Percentiles rank a stretch among this genome's conserved stretches.
Evolutionary conservation across 148 eudicot species (phyloP).

Genomic region (Limonium bicolor): DNA sequence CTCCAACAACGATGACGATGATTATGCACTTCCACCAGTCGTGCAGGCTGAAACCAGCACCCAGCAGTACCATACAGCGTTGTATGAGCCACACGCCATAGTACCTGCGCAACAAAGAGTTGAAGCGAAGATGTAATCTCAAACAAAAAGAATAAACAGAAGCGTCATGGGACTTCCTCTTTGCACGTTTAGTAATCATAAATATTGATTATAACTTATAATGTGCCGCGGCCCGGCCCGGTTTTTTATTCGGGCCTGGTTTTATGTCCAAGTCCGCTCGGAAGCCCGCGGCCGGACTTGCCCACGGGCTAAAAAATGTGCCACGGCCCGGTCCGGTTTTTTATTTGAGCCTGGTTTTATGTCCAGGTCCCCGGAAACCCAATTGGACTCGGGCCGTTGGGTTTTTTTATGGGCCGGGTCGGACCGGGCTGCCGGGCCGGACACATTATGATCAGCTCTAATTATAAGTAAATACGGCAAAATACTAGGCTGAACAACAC

Average conservation of each 20-base stretch:
- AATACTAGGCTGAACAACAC: too few species aligned
- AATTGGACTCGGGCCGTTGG: too few species aligned
- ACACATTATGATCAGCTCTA: too few species aligned
- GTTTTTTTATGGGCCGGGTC: too few species aligned
- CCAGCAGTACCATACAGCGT: conserved; percentile 23
- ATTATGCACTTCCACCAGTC: conserved; percentile 20
- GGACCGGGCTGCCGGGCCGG: too few species aligned
- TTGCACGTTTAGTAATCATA: neutral
- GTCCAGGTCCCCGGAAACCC: too few species aligned
- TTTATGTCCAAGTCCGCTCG: too few species aligned
- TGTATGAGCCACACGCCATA: conserved; percentile 47
- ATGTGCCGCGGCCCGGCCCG: neutral
- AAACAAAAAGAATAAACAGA: neutral
- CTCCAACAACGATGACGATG: conserved; percentile 19
- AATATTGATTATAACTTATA: neutral
- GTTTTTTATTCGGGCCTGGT: neutral
- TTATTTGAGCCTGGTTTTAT: too few species aligned
- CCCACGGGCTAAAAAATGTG: too few species aligned
- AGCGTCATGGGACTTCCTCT: neutral
- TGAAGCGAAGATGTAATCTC: neutral
- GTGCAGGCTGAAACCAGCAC: conserved; percentile 16
- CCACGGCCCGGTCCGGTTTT: too few species aligned
- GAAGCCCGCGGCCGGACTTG: too few species aligned
- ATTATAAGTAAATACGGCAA: too few species aligned
- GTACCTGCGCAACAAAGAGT: conserved; percentile 14